A percentile compares a stretch with the other conserved stretches of the same genome.
phyloP scores from a whole-genome alignment of 2,329 filamentous ascomycete species.

The Calonectria multiphialidica region DNA sequence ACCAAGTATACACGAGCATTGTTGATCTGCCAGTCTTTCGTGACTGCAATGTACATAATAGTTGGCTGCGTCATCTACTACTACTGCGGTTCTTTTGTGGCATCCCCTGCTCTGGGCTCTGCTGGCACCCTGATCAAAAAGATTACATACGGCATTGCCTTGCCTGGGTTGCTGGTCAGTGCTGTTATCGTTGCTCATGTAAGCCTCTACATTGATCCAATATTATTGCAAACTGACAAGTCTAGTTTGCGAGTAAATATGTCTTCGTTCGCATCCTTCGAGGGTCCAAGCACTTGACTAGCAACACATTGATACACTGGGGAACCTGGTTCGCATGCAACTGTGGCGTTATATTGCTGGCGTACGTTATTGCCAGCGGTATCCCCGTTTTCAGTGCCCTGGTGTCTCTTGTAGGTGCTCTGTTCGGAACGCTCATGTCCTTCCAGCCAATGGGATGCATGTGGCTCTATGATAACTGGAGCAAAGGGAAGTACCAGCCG shows the following conservation, averaged over 20 bases:
- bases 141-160: conserved; percentile 54
- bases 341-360: conserved; percentile 35
- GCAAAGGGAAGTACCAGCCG: conserved; percentile 25
- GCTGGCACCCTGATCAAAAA: conserved; percentile 57
- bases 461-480: conserved; percentile 46
- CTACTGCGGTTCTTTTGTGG: conserved; percentile 59
- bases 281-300: conserved; percentile 45
- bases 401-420: conserved; percentile 46
- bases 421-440: conserved; percentile 45
- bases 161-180: conserved; percentile 44
- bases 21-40: conserved; percentile 39
- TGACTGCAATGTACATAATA: conserved; percentile 47
- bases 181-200: background rate
- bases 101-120: conserved; percentile 59
- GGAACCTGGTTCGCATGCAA: conserved; percentile 47
- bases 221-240: background rate
- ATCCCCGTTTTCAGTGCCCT: conserved; percentile 42
- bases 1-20: conserved; percentile 37
- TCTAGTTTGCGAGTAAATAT: background rate
- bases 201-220: background rate
- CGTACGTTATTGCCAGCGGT: conserved; percentile 43
- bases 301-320: conserved; percentile 47
- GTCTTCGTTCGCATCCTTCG: conserved; percentile 41
- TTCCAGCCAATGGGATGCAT: conserved; percentile 45
- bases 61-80: conserved; percentile 57